phyloP scores from a whole-genome alignment of 805 yeast genomes.

The Ogataea chonburiensis region DNA sequence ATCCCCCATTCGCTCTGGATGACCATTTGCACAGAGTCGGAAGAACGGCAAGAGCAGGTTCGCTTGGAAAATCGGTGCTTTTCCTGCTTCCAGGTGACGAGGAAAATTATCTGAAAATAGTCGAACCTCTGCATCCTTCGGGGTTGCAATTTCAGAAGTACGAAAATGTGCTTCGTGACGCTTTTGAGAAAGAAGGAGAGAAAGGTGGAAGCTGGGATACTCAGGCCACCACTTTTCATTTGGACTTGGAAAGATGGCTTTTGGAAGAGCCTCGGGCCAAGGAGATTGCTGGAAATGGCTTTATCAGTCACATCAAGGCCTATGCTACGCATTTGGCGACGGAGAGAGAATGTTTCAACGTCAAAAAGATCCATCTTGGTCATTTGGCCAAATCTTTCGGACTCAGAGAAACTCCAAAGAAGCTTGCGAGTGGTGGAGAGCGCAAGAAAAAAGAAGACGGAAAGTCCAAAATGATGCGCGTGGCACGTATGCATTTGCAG shows the following conservation, averaged over 20 bases:
- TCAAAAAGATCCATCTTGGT: conserved; percentile 83
- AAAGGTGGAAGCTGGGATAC: conserved; percentile 69
- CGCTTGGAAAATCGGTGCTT: conserved; percentile 70
- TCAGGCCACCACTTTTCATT: conserved; percentile 95
- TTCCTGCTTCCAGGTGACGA: conserved; percentile 88
- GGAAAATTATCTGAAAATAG: conserved; percentile 72
- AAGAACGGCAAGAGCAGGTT: conserved; percentile 97
- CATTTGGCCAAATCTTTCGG: conserved; percentile 96
- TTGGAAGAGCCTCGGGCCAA: conserved; percentile 63
- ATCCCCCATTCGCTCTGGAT: conserved; percentile 91
- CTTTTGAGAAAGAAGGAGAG: conserved; percentile 25
- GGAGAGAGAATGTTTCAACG: conserved; percentile 79
- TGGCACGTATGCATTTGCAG: conserved; percentile 69
- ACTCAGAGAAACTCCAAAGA: conserved; percentile 89
- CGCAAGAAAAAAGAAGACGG: conserved; percentile 62
- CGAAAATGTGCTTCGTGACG: conserved; percentile 38
- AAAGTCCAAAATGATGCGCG: conserved; percentile 67
- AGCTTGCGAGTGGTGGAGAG: conserved; percentile 49
- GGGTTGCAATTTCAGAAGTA: conserved; percentile 47
- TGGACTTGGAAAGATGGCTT: conserved; percentile 85
- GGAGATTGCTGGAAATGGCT: conserved; percentile 73
- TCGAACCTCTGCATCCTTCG: conserved; percentile 53
- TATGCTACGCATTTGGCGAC: conserved; percentile 88
- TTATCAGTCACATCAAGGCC: conserved; percentile 87
- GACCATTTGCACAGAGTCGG: conserved; percentile 97